Percentiles rank a stretch among this genome's conserved stretches.
These are phyloP conservation scores for Perilla frutescens DNA, from an alignment of 257 asterid genomes.

Conservation along the genomic window DNA sequence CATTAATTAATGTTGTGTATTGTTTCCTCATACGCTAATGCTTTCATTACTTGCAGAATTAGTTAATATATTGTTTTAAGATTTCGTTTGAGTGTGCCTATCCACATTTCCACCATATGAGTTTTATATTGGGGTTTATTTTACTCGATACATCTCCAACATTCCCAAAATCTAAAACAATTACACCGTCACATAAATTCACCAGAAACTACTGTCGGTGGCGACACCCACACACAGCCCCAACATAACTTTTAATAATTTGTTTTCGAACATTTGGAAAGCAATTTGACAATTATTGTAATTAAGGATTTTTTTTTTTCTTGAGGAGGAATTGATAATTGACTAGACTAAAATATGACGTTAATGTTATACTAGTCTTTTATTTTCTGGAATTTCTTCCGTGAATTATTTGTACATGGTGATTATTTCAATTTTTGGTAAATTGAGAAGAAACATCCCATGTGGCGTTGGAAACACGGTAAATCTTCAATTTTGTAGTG, in stretches of 20 bases:
- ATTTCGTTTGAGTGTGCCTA: background rate
- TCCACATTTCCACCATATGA: background rate
- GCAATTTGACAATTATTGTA: background rate
- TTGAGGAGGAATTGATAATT: no score
- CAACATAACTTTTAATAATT: background rate
- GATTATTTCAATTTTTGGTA: background rate
- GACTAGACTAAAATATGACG: no score
- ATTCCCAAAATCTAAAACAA: background rate
- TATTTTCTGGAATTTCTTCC: no score
- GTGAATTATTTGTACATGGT: background rate
- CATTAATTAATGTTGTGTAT: no score
- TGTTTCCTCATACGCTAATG: conserved; percentile 13
- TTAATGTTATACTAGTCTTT: no score
- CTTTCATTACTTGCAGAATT: background rate
- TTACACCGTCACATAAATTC: background rate
- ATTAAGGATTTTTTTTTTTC: background rate
- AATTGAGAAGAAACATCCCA: background rate
- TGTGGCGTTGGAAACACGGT: background rate
- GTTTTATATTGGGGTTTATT: no score
- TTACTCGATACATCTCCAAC: no score
- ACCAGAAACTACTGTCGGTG: background rate
- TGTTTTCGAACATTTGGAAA: background rate
- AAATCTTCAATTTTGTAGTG: background rate
- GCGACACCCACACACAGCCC: no score
- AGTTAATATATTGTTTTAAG: background rate